phyloP scores from a whole-genome alignment of 352 stramenopile genomes.

The Globisporangium spinosum region DNA sequence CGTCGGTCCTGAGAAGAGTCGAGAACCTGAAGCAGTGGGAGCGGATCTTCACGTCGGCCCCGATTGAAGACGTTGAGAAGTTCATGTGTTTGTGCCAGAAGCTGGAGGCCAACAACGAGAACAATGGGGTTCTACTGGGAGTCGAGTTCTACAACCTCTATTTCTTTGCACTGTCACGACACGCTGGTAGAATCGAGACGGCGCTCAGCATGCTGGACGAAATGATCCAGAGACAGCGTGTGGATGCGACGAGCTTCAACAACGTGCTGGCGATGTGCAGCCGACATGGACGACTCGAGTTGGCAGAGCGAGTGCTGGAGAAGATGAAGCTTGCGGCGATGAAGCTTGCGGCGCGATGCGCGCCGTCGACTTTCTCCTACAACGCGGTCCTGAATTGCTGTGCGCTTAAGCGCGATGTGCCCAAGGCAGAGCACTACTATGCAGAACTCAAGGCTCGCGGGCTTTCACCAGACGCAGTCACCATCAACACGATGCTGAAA shows the following conservation, averaged over 20 bases:
- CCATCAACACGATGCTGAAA: constrained; percentile 57
- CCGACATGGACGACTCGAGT: constrained; percentile 24
- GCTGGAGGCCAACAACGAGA: background rate
- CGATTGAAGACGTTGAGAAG: constrained; percentile 10
- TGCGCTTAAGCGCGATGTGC: constrained; percentile 28
- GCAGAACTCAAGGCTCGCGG: constrained; percentile 34
- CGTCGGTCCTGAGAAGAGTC: constrained; percentile 5
- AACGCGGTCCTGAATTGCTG: constrained; percentile 49
- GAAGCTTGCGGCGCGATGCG: constrained; percentile 20
- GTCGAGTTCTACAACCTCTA: constrained; percentile 18
- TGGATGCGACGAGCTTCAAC: constrained; percentile 31
- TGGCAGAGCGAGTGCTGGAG: constrained; percentile 31
- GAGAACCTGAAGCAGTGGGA: constrained; percentile 18
- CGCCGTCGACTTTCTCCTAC: constrained; percentile 23
- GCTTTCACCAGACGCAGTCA: constrained; percentile 33
- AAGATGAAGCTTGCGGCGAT: constrained; percentile 37
- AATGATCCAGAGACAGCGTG: constrained; percentile 24
- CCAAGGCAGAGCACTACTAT: constrained; percentile 29
- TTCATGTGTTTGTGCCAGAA: constrained; percentile 15
- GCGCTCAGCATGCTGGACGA: constrained; percentile 32
- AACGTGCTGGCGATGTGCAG: constrained; percentile 35
- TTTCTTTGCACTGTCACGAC: constrained; percentile 6
- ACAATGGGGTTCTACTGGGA: background rate
- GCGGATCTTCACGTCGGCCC: constrained; percentile 6
- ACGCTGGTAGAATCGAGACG: constrained; percentile 21